Base-by-base conservation (phyloP, 208 protist species). In the Trypanosomatidae sp. region DNA sequence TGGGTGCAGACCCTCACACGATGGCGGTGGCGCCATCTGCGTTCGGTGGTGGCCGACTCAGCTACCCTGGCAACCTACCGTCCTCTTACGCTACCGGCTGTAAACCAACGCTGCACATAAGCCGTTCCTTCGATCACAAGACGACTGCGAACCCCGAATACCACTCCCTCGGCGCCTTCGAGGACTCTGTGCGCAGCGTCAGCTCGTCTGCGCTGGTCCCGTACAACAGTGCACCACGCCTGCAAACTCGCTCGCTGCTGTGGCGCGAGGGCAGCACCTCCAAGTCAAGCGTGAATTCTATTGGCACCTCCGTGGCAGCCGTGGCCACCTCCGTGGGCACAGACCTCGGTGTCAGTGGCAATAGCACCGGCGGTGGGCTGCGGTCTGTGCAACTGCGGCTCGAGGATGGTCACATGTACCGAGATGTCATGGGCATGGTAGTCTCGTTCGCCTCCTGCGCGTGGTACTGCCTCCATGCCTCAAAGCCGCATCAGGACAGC, bases 401-500 rank as follows among this genome's bases (percentile, higher is more conserved):
- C 19, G 66, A 69, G 25, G 66, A 69, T 41, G 66, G 66, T 8
- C 46, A 59, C 15, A 15, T 69, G 49, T 69, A 69, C 49, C 62
- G 53, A 19, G 30, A 58, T 52, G 46, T 39, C 25, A 64, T 36
- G 44, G 47, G 41, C 41, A 17, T 13, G 56, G 53, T 39, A 1
- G 39, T 36, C 28, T 66, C 41, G 47, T 50, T 44, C 6, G 53
- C 60, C 41, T 59, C 50, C 50, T 81, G 76, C 9, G 30, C 77
- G 50, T 93, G 88, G 88, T 87, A 85, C 76, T 83, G 75, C 56
- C 52, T 87, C 44, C 83, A 85, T 69, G 69, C 79, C 50, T 53
- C 77, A n/a, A 82, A 74, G 59, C 43, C 71, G n/a, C 33, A 71
- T 43, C 58, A 80, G 41, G 79, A 77, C 58, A 36, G 66, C 55